Conservation (phyloP, 805 yeast species). For the Blastobotrys terrestris region DNA sequence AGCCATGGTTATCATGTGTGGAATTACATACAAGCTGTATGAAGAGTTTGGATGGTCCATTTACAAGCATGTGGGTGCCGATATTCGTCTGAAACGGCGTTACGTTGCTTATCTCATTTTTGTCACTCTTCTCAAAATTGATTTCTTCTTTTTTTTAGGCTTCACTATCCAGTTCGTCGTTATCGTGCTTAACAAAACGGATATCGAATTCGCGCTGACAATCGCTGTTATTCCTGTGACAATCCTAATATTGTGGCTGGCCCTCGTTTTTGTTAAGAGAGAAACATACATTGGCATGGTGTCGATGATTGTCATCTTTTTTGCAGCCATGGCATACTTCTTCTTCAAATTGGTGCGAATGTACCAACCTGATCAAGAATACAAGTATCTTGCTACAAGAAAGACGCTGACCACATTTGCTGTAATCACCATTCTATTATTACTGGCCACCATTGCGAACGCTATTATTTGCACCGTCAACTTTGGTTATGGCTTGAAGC, state of each 20-base stretch:
- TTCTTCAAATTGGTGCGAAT: constrained; percentile 42
- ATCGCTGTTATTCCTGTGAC: constrained; percentile 42
- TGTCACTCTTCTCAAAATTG: constrained; percentile 35
- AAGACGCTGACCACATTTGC: constrained; percentile 42
- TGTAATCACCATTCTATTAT: constrained; percentile 35
- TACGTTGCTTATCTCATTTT: constrained; percentile 32
- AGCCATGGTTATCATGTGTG: constrained; percentile 31
- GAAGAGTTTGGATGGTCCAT: constrained; percentile 41
- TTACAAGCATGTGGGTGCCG: constrained; percentile 46
- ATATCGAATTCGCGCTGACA: constrained; percentile 42
- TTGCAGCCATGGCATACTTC: constrained; percentile 41
- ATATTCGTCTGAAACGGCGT: constrained; percentile 34
- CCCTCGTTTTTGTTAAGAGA: constrained; percentile 34
- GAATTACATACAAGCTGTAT: constrained; percentile 33
- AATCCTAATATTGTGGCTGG: constrained; percentile 33
- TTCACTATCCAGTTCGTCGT: constrained; percentile 46
- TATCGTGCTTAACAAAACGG: constrained; percentile 36
- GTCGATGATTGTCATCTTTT: constrained; percentile 29
- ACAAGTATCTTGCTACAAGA: constrained; percentile 39
- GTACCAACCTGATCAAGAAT: constrained; percentile 35
- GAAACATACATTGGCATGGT: constrained; percentile 31
- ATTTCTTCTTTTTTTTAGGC: constrained; percentile 44
- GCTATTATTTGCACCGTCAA: constrained; percentile 26
- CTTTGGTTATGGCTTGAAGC: constrained; percentile 27
- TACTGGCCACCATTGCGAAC: constrained; percentile 32